A percentile compares a stretch with the other conserved stretches of the same genome.
Conservation (phyloP, 306 rosid species). For the Notholithocarpus densiflorus region DNA sequence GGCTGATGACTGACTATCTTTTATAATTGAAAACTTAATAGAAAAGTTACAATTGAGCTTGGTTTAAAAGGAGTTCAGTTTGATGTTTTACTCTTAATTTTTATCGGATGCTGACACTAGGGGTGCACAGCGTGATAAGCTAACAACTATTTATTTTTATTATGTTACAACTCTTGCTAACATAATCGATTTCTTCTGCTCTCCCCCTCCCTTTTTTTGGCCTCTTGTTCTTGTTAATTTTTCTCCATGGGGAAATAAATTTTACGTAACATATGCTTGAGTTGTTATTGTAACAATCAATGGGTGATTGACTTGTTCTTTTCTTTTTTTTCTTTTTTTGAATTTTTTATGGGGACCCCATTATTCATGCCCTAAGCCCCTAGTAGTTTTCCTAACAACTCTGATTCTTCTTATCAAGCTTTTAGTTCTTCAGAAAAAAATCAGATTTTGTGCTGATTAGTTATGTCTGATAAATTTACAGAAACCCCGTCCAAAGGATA, state of each 20-base stretch:
- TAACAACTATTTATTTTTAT: not conserved
- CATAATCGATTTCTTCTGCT: not conserved
- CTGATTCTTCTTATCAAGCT: not conserved
- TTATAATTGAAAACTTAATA: not conserved
- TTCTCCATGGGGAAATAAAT: too few species aligned
- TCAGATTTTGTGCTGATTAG: not conserved
- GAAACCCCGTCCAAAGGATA: conserved; percentile 31
- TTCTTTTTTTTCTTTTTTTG: not conserved
- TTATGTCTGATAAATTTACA: conserved; percentile 1
- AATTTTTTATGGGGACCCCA: not conserved
- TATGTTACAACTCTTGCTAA: not conserved
- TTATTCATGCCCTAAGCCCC: not conserved
- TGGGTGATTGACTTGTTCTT: not conserved
- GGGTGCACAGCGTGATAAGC: not conserved
- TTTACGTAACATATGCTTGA: too few species aligned
- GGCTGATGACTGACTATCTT: not conserved
- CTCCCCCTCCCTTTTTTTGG: not conserved
- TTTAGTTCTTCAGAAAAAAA: not conserved
- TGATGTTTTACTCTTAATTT: not conserved
- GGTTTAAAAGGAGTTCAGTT: not conserved
- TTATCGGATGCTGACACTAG: not conserved
- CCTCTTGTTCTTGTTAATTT: too few species aligned
- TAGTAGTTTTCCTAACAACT: not conserved
- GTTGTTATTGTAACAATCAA: too few species aligned
- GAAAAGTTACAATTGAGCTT: not conserved